phyloP scores from a whole-genome alignment of 768 basidiomycete genomes.

The Daedalea quercina region DNA sequence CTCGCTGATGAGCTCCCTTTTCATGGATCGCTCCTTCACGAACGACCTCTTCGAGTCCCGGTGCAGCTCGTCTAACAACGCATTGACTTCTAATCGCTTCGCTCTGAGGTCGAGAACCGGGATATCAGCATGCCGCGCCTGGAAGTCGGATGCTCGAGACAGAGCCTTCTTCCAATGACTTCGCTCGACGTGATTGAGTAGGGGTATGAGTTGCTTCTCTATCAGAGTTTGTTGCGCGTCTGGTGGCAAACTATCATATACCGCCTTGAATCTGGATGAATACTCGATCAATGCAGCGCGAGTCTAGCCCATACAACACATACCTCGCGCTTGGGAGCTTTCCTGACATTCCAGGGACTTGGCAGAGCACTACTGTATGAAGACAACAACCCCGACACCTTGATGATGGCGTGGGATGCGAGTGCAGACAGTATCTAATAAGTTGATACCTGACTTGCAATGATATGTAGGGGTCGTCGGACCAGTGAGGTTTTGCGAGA shows the following conservation, averaged over 20 bases:
- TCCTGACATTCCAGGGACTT: not conserved
- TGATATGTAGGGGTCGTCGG: too few relatives aligned
- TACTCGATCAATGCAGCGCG: not conserved
- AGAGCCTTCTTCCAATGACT: constrained; percentile 32
- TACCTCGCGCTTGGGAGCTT: constrained; percentile 4
- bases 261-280: constrained; percentile 34
- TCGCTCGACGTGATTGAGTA: constrained; percentile 38
- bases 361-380: too few relatives aligned
- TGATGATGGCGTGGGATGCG: too few relatives aligned
- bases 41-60: constrained; percentile 47
- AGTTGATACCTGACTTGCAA: too few relatives aligned
- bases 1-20: constrained; percentile 50
- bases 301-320: not conserved
- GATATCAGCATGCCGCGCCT: constrained; percentile 30
- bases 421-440: too few relatives aligned
- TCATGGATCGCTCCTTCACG: constrained; percentile 45
- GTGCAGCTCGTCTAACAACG: constrained; percentile 44
- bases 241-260: constrained; percentile 46
- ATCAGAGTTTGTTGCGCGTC: constrained; percentile 45
- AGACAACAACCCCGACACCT: too few relatives aligned
- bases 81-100: constrained; percentile 49
- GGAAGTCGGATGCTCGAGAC: constrained; percentile 33
- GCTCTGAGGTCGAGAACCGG: constrained; percentile 45
- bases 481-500: too few relatives aligned
- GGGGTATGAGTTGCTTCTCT: constrained; percentile 40